Conservation (phyloP, 768 basidiomycete genomes). For the Tricholoma bakamatsutake region DNA sequence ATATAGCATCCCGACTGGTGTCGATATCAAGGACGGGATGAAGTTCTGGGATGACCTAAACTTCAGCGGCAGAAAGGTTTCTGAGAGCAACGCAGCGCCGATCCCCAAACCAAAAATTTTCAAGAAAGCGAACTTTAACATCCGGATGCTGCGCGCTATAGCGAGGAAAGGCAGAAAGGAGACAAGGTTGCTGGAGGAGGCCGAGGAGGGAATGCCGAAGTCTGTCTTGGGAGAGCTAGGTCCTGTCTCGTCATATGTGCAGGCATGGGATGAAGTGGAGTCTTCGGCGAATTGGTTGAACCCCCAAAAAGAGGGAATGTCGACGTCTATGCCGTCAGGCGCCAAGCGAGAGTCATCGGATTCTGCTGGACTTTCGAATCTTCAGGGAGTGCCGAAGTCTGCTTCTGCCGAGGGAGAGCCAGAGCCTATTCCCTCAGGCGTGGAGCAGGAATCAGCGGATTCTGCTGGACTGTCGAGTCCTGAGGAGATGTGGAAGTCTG, state of each 20-base stretch:
- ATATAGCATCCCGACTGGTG: conserved; percentile 44
- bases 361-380: no score
- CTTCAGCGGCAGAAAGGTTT: conserved; percentile 27
- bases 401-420: no score
- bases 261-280: neutral
- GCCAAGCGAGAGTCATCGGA: no score
- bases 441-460: no score
- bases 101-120: conserved; percentile 3
- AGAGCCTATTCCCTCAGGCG: no score
- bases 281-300: no score
- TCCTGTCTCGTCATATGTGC: neutral
- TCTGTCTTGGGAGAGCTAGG: conserved; percentile 26
- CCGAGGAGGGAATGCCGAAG: conserved; percentile 39
- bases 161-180: conserved; percentile 41
- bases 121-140: conserved; percentile 21
- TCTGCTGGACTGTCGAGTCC: no score
- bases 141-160: conserved; percentile 39
- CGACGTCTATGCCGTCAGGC: no score
- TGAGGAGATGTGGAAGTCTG: no score
- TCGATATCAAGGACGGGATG: conserved; percentile 35
- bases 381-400: no score
- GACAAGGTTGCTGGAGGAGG: conserved; percentile 27
- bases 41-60: conserved; percentile 41
- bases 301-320: no score
- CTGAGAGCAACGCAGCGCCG: neutral